phyloP scores from a whole-genome alignment of 2,329 filamentous ascomycete genomes.

The Fusarium verticillioides region DNA sequence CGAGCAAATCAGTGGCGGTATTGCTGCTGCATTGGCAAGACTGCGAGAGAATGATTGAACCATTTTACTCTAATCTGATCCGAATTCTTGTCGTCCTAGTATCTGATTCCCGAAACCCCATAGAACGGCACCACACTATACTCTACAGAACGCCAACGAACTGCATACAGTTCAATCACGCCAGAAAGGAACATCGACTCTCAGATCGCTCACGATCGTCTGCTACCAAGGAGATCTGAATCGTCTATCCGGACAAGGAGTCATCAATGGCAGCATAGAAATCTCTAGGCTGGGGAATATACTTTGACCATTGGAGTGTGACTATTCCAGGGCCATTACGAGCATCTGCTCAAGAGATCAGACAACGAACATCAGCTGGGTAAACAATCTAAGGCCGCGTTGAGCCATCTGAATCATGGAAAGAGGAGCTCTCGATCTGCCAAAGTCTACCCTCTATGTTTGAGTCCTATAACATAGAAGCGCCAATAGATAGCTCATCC shows the following conservation, averaged over 20 bases:
- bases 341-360: not conserved
- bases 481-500: not conserved
- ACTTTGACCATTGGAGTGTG: too few relatives aligned
- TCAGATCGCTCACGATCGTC: too few relatives aligned
- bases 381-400: not conserved
- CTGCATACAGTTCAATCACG: not conserved
- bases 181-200: not conserved
- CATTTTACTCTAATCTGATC: not conserved
- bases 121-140: not conserved
- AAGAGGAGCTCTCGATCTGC: not conserved
- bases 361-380: not conserved
- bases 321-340: too few relatives aligned
- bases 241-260: too few relatives aligned
- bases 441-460: accelerated
- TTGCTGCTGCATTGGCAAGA: conserved; percentile 70
- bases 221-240: not conserved
- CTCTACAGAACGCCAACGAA: not conserved
- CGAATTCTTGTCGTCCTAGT: not conserved
- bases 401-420: not conserved
- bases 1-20: conserved; percentile 63
- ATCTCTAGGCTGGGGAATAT: not conserved
- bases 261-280: not conserved
- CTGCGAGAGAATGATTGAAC: conserved; percentile 57
- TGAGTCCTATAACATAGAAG: not conserved
- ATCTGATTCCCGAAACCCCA: not conserved